Percentiles rank a stretch among this genome's conserved stretches.
Conservation (phyloP, 352 stramenopile species). For the Globisporangium middletonii region DNA sequence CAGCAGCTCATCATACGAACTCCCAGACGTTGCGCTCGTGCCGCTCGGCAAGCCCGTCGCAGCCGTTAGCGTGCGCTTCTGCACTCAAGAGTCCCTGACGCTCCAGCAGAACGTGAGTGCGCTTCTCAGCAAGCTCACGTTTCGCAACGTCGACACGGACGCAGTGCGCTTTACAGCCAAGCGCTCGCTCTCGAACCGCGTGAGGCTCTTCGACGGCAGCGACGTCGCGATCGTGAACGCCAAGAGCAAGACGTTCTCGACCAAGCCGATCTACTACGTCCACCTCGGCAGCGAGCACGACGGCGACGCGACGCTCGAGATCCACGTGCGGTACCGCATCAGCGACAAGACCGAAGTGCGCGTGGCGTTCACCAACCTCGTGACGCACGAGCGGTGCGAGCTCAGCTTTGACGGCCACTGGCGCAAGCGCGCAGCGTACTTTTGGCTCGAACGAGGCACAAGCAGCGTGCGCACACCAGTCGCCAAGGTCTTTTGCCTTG, state of each 20-base stretch:
- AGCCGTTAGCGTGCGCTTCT: not conserved
- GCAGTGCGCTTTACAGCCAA: not conserved
- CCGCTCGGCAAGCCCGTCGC: not conserved
- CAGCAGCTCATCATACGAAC: not conserved
- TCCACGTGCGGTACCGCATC: not conserved
- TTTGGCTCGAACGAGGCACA: conserved; percentile 2
- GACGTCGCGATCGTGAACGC: not conserved
- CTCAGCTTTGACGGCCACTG: conserved; percentile 5
- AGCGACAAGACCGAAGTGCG: not conserved
- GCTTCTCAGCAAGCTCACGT: not conserved
- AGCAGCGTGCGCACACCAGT: not conserved
- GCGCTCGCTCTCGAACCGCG: not conserved
- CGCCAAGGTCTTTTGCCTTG: not conserved
- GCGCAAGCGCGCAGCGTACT: not conserved
- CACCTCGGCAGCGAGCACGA: not conserved
- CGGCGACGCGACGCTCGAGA: not conserved
- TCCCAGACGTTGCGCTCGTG: not conserved
- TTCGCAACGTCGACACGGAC: not conserved
- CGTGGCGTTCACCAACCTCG: not conserved
- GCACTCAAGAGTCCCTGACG: not conserved
- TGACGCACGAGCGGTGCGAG: not conserved
- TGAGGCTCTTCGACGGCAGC: not conserved
- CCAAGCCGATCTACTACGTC: not conserved
- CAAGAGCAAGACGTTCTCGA: not conserved
- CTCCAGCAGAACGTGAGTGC: not conserved